These are phyloP conservation scores for Ceratocystis eucalypticola DNA, from an alignment of 2,329 filamentous ascomycete genomes.

Conservation along the genomic window DNA sequence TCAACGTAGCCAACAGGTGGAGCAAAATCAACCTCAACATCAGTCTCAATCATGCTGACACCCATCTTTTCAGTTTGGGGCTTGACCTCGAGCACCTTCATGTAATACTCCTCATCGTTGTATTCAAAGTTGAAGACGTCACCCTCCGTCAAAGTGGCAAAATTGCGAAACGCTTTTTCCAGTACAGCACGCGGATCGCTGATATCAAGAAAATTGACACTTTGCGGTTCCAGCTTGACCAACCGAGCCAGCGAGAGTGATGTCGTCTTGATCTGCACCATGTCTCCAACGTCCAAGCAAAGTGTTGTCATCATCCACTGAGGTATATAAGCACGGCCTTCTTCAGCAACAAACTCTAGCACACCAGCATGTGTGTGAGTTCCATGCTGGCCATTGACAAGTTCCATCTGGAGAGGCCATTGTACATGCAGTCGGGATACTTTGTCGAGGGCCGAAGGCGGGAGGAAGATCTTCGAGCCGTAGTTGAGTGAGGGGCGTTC, in stretches of 20 bases:
- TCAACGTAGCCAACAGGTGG: slow-evolving; percentile 89
- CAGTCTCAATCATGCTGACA: slow-evolving; percentile 91
- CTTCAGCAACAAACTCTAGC: slow-evolving; percentile 92
- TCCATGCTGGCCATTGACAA: slow-evolving; percentile 72
- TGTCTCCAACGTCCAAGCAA: slow-evolving; percentile 76
- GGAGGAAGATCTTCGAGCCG: slow-evolving; percentile 93
- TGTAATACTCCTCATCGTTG: slow-evolving; percentile 86
- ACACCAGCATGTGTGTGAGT: slow-evolving; percentile 86
- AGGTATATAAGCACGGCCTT: slow-evolving; percentile 89
- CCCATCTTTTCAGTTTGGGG: slow-evolving; percentile 70
- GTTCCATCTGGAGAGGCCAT: slow-evolving; percentile 93
- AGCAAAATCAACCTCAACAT: slow-evolving; percentile 92
- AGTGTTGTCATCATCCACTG: slow-evolving; percentile 97
- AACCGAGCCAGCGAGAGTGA: slow-evolving; percentile 79
- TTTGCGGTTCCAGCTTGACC: slow-evolving; percentile 94
- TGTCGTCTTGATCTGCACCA: slow-evolving; percentile 89
- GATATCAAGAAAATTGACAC: slow-evolving; percentile 86
- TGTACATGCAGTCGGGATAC: slow-evolving; percentile 91
- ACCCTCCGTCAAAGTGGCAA: slow-evolving; percentile 81
- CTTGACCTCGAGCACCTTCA: slow-evolving; percentile 88
- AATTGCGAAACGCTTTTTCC: slow-evolving; percentile 91
- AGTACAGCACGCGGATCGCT: slow-evolving; percentile 94
- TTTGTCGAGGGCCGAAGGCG: slow-evolving; percentile 92
- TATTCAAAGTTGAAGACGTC: slow-evolving; percentile 95
- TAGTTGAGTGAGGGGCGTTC: slow-evolving; percentile 86